Evolutionary conservation across 257 asterid genomes (phyloP), one percentile per base, ranked within the genome.

Genomic region (Fraxinus quadrangulata): DNA sequence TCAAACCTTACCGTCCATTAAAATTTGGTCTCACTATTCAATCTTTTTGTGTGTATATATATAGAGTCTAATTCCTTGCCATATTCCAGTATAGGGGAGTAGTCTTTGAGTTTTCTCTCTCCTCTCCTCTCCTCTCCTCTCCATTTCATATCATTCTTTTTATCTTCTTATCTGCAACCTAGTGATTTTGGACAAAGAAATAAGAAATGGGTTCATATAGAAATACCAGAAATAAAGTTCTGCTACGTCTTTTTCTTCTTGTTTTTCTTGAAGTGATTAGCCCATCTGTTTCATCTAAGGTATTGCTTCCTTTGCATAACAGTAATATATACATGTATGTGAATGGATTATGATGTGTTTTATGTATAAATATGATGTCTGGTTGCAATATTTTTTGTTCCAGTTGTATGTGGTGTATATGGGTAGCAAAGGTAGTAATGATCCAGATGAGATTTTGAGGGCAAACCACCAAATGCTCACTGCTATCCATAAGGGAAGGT

Each of bases 321-420:
- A 33, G 51, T 72, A 36, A 51, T 1, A 51, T 19, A 51, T 19
- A 51, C 63, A 51, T 17, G 63, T 51, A 17, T 51, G 19, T 51
- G 61, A 6, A 51, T 17, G 63, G 63, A 5, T 51, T 5, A 19
- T 51, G 19, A 54, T 19, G 2, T 54, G 24, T 54, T 54, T 40
- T 40, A 40, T 40, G 49, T 10, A 11, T 11, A 40, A 40, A 40
- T 23, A 61, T 61, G 67, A n/a, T 2, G 47, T 8, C 21, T 23
- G 28, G 30, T 26, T 59, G 30, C 16, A 61, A 23, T 77, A 49
- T 26, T 61, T 42, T 47, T 74, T 59, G 51, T 61, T 54, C 47
- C 86, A 94, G 99, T 78, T 94, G 87, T 94, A 94, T 86, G 97
- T 91, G 79, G 99, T 94, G 82, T 94, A 94, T 77, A 92, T 94